phyloP scores from a whole-genome alignment of 257 asterid genomes.

The Nicotiana otophora region DNA sequence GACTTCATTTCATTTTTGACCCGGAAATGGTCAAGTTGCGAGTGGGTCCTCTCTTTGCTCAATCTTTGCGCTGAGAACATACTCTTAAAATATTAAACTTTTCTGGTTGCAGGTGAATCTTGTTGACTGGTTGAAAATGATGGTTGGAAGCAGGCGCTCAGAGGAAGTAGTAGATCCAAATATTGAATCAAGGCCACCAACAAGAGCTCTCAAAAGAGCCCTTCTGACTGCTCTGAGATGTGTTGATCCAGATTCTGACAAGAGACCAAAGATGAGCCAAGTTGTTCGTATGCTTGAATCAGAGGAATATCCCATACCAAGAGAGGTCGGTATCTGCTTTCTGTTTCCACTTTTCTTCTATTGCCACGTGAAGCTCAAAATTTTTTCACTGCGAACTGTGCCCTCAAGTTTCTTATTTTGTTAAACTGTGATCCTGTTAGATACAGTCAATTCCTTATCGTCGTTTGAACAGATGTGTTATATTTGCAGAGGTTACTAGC shows the following conservation, averaged over 20 bases:
- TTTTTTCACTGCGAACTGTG: neutral
- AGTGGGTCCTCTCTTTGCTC: neutral
- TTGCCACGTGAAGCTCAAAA: neutral
- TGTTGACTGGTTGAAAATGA: slow-evolving; percentile 96
- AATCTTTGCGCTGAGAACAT: neutral
- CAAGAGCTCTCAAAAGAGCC: slow-evolving; percentile 85
- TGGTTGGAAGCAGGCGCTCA: slow-evolving; percentile 89
- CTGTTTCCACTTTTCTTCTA: neutral
- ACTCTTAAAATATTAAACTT: neutral
- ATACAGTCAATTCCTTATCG: neutral
- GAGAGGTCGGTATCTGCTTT: slow-evolving; percentile 56
- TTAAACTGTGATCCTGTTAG: neutral
- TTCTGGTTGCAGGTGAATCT: slow-evolving; percentile 64
- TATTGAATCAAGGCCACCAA: slow-evolving; percentile 77
- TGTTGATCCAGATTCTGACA: slow-evolving; percentile 98
- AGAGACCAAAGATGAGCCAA: slow-evolving; percentile 94
- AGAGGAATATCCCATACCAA: slow-evolving; percentile 90
- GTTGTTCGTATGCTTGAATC: slow-evolving; percentile 98
- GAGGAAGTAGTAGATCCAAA: slow-evolving; percentile 96
- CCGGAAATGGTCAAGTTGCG: neutral
- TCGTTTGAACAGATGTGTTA: neutral
- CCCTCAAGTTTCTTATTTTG: neutral
- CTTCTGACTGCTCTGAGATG: slow-evolving; percentile 93
- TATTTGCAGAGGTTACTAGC: neutral
- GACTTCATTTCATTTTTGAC: neutral